Percentiles rank a stretch among this genome's conserved stretches.
Evolutionary conservation across 129 eudicot genomes (phyloP).

Genomic region (Logfia minima): DNA sequence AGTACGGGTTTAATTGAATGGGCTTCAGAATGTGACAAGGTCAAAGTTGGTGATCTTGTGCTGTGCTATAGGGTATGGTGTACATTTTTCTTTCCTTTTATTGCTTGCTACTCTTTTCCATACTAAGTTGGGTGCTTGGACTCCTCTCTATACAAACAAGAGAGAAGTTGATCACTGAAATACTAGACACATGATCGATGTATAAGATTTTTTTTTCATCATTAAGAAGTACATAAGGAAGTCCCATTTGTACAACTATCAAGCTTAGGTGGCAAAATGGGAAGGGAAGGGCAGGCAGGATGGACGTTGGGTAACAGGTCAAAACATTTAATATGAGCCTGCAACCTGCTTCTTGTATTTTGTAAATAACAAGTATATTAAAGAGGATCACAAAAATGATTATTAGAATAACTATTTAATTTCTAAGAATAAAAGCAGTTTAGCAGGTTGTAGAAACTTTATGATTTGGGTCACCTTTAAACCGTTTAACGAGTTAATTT

Average conservation of each 20-base stretch:
- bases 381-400: neutral
- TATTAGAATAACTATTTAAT: neutral
- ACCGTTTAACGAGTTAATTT: neutral
- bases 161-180: too few relatives aligned
- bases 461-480: neutral
- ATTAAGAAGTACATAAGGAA: too few relatives aligned
- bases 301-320: neutral
- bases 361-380: neutral
- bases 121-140: neutral
- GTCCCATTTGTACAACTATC: too few relatives aligned
- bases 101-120: neutral
- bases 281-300: too few relatives aligned
- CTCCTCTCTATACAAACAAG: too few relatives aligned
- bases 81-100: slow-evolving; percentile 8
- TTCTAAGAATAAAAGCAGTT: neutral
- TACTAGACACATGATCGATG: too few relatives aligned
- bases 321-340: neutral
- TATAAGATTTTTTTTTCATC: too few relatives aligned
- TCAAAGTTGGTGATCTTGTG: slow-evolving; percentile 75
- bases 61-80: slow-evolving; percentile 71
- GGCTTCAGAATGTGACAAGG: slow-evolving; percentile 75
- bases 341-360: neutral
- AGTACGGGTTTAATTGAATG: neutral
- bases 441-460: neutral
- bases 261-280: too few relatives aligned